Evolutionary conservation across 306 rosid genomes (phyloP), one percentile per base, ranked within the genome.

Genomic region (Trifolium repens): DNA sequence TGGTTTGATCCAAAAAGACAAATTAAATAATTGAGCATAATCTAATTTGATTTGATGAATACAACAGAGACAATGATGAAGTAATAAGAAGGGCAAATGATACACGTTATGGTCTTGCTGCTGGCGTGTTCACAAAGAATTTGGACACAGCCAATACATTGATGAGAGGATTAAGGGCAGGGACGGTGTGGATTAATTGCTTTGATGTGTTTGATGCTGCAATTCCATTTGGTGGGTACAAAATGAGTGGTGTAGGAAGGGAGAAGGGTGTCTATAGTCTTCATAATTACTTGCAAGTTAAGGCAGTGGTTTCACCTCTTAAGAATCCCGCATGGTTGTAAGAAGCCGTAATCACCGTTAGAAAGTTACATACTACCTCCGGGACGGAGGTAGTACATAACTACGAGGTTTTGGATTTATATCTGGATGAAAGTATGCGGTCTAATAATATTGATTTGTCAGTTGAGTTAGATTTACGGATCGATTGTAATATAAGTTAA

Each of bases 201-300:
- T 94, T 84, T 16, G 91, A 94, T 61, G 96, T 91, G 4, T 90
- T 91, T 43, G 96, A 94, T 71, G 97, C 97, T 67, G 91, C 98
- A 2, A 88, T 94, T 73, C 97, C 96, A 2, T 94, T 94, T 71
- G 98, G 96, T 7, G 96, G 98, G 14, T 94, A 86, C 85, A 94
- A 94, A 84, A 90, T 91, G 93, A 90, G 98, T 15, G 98, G 96
- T 0, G 78, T 84, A 0, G 97, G 97, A 50, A 87, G 97, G 75
- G 97, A 94, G 75, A 94, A 91, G 75, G 97, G 97, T 34, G 77
- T 90, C 64, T 89, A 91, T 80, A 90, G 98, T 81, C 93, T 94
- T 35, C 62, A 84, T 44, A 90, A 86, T 80, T 91, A 94, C 78
- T 77, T 91, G 72, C 96, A 90, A 81, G 93, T 94, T 12, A 94